Base-by-base conservation (phyloP, 2,329 filamentous ascomycete species). In the Microsporum canis region DNA sequence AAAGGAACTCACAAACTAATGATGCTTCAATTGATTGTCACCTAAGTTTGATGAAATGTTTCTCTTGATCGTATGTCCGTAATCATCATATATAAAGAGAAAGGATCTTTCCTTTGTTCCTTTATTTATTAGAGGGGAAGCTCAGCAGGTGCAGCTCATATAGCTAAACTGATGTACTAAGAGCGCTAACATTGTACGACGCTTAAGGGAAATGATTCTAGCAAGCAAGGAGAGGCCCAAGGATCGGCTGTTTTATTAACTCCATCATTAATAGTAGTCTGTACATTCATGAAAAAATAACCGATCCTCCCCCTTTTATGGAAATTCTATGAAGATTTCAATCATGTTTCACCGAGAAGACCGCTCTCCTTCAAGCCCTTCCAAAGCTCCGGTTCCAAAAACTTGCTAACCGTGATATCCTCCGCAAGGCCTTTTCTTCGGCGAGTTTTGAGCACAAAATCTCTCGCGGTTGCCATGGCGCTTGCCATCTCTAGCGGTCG, bases 391-490 rank as follows among this genome's bases (percentile, higher is more conserved):
- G 91, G 89, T 78, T 99, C 94, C 65, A 99, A 78, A 76, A 97
- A 99, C 71, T 95, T 96, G 73, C 90, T 91, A 61, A 97, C 91
- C 34, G 88, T 92, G 45, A 97, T 90, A 73, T 97, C 94, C 78
- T 97, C 94, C 64, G 89, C 92, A 64, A 99, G 75, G 1, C 94
- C 94, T 81, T 99, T 99, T 67, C 94, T 84, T 70, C 91, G 80
- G 67, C 94, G 83, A 7, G 94, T 99, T 83, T 99, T 99, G 64
- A 97, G 82, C 60, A 97, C 91, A 75, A 99, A 97, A 74, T 99
- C 94, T 64, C 94, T 82, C 0, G 94, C 94, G 57, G 91, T 95
- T 27, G 89, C 91, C 78, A 95, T 90, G 58, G 89, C 88, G 60
- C 83, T 83, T 1, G 94, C 94, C 65, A 91, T 90, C 74, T 97